Conservation (phyloP, 495 filamentous ascomycete genomes). For the Geopyxis carbonaria region DNA sequence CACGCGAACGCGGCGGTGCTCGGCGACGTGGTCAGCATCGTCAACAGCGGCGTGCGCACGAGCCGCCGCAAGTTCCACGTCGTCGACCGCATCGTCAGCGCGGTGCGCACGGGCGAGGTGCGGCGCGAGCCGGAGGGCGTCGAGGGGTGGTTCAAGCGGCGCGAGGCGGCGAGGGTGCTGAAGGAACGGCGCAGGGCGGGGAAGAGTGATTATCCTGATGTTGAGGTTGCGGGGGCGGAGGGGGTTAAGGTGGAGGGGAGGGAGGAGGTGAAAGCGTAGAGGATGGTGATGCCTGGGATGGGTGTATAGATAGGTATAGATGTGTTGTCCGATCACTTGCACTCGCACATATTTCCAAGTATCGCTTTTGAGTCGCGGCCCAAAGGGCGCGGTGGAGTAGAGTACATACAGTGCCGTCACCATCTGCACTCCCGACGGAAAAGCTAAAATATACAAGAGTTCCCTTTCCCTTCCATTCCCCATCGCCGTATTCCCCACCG, state of each 20-base stretch:
- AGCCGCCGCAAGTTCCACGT: constrained; percentile 1
- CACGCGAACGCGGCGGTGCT: constrained; percentile 2
- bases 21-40: constrained; percentile 7
- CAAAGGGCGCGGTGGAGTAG: too few relatives aligned
- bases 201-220: background rate
- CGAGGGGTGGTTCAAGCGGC: constrained; percentile 2
- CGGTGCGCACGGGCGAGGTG: constrained; percentile 2
- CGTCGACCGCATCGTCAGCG: background rate
- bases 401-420: too few relatives aligned
- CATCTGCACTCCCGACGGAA: too few relatives aligned
- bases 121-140: constrained; percentile 1
- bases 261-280: background rate
- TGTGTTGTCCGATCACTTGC: too few relatives aligned
- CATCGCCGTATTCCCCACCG: too few relatives aligned
- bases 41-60: constrained; percentile 1
- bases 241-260: background rate
- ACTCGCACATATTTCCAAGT: too few relatives aligned
- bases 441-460: too few relatives aligned
- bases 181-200: background rate
- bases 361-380: too few relatives aligned
- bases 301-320: too few relatives aligned
- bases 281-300: background rate
- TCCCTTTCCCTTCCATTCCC: too few relatives aligned
- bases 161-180: background rate
- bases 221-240: background rate